Conservation (phyloP, 192 early-diverging fungal genomes). For the Backusella parvicylindrica region DNA sequence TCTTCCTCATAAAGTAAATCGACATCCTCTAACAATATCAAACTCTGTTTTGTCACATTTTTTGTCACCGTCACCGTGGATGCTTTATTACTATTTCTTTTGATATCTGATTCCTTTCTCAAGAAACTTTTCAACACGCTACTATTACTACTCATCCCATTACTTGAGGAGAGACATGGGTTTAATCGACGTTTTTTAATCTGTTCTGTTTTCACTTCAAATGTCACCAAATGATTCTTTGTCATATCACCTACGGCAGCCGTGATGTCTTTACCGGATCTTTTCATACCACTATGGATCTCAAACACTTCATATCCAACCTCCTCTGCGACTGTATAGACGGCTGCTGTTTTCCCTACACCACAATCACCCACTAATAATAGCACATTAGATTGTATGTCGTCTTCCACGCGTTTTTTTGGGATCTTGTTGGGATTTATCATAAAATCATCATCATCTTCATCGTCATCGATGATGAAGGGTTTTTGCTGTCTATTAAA, state of each 20-base stretch:
- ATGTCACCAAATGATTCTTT: constrained; percentile 65
- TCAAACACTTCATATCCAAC: constrained; percentile 76
- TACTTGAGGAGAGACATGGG: background rate
- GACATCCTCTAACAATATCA: constrained; percentile 81
- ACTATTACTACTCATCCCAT: too few species aligned
- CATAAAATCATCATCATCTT: constrained; percentile 1
- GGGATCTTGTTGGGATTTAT: background rate
- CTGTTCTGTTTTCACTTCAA: constrained; percentile 15
- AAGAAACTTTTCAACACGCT: background rate
- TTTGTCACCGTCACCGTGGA: background rate
- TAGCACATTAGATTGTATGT: constrained; percentile 33
- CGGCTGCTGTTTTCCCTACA: constrained; percentile 69
- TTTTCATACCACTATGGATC: constrained; percentile 60
- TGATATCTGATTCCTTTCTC: background rate
- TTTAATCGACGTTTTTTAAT: constrained; percentile 3
- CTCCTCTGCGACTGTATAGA: constrained; percentile 71
- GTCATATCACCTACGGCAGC: constrained; percentile 67
- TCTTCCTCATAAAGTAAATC: constrained; percentile 83
- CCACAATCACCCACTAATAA: constrained; percentile 68
- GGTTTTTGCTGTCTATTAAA: background rate
- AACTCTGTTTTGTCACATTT: constrained; percentile 46
- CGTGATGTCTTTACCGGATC: constrained; percentile 70
- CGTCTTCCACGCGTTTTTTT: background rate
- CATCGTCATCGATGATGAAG: background rate
- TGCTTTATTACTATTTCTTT: background rate